A percentile compares a stretch with the other conserved stretches of the same genome.
phyloP scores from a whole-genome alignment of 495 filamentous ascomycete species.

The Penicillium argentinense region DNA sequence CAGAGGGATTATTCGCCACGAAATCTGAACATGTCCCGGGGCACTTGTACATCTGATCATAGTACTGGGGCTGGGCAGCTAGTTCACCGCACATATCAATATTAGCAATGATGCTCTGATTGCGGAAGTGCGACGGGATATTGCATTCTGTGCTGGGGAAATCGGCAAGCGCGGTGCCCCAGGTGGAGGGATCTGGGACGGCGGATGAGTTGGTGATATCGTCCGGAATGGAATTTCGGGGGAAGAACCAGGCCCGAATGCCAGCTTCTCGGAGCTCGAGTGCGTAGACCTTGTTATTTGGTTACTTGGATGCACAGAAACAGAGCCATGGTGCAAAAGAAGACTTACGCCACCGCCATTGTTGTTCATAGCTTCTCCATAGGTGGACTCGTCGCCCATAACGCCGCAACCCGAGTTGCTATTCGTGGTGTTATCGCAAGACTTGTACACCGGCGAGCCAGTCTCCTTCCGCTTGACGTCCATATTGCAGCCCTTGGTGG shows the following conservation, averaged over 20 bases:
- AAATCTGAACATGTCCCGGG: slow-evolving; percentile 43
- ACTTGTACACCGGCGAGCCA: slow-evolving; percentile 25
- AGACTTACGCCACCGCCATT: slow-evolving; percentile 47
- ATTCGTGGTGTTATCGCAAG: slow-evolving; percentile 38
- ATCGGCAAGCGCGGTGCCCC: slow-evolving; percentile 49
- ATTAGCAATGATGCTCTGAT: slow-evolving; percentile 53
- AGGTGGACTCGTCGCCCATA: slow-evolving; percentile 31
- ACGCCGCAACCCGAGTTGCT: slow-evolving; percentile 49
- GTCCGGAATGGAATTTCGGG: slow-evolving; percentile 35
- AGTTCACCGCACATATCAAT: slow-evolving; percentile 51
- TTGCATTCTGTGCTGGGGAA: slow-evolving; percentile 53
- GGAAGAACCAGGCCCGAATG: slow-evolving; percentile 53
- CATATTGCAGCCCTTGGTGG: slow-evolving; percentile 45
- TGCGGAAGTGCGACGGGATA: slow-evolving; percentile 46
- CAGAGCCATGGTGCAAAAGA: neutral
- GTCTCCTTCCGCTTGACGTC: slow-evolving; percentile 44
- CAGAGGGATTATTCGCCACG: slow-evolving; percentile 37
- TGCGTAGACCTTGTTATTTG: slow-evolving; percentile 37
- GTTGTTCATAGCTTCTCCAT: slow-evolving; percentile 42
- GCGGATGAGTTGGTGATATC: slow-evolving; percentile 30
- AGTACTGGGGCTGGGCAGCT: slow-evolving; percentile 34
- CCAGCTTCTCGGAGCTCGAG: slow-evolving; percentile 46
- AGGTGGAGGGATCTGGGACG: slow-evolving; percentile 46
- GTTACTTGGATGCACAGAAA: neutral
- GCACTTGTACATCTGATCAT: slow-evolving; percentile 41